Base-by-base conservation (phyloP, 2,329 filamentous ascomycete genomes). In the Penicillium sp. region DNA sequence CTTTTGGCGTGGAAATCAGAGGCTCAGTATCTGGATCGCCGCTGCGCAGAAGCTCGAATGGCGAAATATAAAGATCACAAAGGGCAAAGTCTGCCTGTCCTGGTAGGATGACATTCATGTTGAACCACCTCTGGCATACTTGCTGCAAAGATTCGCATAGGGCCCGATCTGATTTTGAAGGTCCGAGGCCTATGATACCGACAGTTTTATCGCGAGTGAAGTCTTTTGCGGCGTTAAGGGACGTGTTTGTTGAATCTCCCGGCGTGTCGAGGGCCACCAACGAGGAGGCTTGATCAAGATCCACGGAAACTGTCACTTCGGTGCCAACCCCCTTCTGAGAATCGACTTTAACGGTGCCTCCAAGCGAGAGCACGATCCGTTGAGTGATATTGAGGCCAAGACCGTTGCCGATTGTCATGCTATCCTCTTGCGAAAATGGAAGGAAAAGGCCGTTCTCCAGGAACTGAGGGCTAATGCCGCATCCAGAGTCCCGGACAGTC, bases 401-500 rank as follows among this genome's bases (percentile, higher is more conserved):
- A 8, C 53, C 53, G 13, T 27, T 55, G 8, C 53, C 53, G 13
- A 40, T 21, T 8, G 32, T 24, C 9, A 46, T 40, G 16, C 8
- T 16, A 46, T 55, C 27, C 24, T 55, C 53, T 24, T 55, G 53
- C 9, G 36, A 29, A 38, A 55, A 55, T 5, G 53, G 53, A n/a
- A 42, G 51, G 43, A 51, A 55, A 8, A 55, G 24, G 8, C 40
- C n/a, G 18, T 46, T 22, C 18, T 16, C 5, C 11, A 59, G 43
- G 54, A 55, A 60, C 41, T 59, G 50, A 43, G 50, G 31, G 21
- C 49, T 44, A 8, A 68, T 68, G 3, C 65, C 65, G 3, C 52
- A 49, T 1, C 65, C 65, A 2, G 63, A 64, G 42, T 68, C 65
- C 18, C 54, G 53, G 21, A 68, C 57, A 1, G 42, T 61, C 41